phyloP scores from a whole-genome alignment of 495 filamentous ascomycete species.

The Neurospora sp. region DNA sequence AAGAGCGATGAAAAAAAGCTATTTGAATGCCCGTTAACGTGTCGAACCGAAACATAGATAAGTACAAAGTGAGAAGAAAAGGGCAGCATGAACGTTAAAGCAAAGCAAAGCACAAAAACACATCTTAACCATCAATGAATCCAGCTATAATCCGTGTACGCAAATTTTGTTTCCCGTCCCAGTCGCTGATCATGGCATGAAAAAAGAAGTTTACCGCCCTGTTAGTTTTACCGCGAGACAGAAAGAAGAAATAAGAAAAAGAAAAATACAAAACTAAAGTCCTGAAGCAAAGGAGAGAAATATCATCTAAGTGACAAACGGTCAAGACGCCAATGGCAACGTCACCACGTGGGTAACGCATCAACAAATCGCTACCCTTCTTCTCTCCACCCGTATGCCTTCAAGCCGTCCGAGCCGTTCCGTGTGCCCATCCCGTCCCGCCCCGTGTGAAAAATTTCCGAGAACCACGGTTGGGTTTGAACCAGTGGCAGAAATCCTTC shows the following conservation, averaged over 20 bases:
- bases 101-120: not conserved
- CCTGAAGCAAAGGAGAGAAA: not conserved
- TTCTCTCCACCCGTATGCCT: not conserved
- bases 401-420: not conserved
- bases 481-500: not conserved
- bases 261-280: not conserved
- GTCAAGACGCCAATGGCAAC: not conserved
- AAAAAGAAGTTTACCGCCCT: not conserved
- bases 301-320: not conserved
- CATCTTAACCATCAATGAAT: conserved; percentile 1
- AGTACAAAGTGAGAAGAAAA: conserved; percentile 5
- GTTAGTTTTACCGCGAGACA: not conserved
- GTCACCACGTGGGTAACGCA: not conserved
- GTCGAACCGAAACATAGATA: not conserved
- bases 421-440: not conserved
- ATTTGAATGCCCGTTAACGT: not conserved
- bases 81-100: not conserved
- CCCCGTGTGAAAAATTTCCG: not conserved
- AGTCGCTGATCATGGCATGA: not conserved
- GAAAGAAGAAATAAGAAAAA: not conserved
- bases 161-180: conserved; percentile 4
- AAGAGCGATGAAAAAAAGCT: not conserved
- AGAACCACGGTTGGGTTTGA: not conserved
- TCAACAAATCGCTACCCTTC: not conserved
- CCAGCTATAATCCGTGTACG: not conserved